Conservation (phyloP, 176 grass and related monocot genomes). For the Oryza nivara region DNA sequence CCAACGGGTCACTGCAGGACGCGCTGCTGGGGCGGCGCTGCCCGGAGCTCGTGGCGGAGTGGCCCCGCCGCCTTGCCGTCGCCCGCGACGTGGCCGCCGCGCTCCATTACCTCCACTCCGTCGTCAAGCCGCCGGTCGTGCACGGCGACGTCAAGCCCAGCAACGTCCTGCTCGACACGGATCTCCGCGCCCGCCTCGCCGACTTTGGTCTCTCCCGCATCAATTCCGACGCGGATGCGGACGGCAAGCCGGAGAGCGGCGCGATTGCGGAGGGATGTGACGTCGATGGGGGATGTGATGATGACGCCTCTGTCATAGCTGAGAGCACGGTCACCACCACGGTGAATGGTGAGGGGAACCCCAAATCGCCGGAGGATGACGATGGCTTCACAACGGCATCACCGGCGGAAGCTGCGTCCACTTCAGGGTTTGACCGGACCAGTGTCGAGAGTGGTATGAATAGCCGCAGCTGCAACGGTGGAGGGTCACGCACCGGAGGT, state of each 20-base stretch:
- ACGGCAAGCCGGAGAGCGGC: conserved; percentile 43
- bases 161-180: conserved; percentile 78
- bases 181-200: conserved; percentile 65
- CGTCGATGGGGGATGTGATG: conserved; percentile 32
- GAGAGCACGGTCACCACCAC: conserved; percentile 47
- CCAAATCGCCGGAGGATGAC: conserved; percentile 56
- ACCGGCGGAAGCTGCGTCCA: conserved; percentile 40
- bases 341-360: conserved; percentile 49
- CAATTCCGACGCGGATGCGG: conserved; percentile 36
- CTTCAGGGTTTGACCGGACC: conserved; percentile 60
- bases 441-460: conserved; percentile 60
- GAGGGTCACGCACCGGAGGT: conserved; percentile 15
- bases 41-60: conserved; percentile 51
- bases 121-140: conserved; percentile 62
- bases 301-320: conserved; percentile 44
- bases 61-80: conserved; percentile 59
- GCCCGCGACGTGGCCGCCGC: conserved; percentile 66
- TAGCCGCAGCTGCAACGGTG: conserved; percentile 42
- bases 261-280: conserved; percentile 13
- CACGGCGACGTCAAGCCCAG: conserved; percentile 89
- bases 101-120: conserved; percentile 70
- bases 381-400: conserved; percentile 53
- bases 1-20: conserved; percentile 75
- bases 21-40: conserved; percentile 71
- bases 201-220: conserved; percentile 77